Evolutionary conservation across 208 protist species (phyloP), one percentile per base, ranked within the genome.

Genomic region (Trypanosoma brucei): DNA sequence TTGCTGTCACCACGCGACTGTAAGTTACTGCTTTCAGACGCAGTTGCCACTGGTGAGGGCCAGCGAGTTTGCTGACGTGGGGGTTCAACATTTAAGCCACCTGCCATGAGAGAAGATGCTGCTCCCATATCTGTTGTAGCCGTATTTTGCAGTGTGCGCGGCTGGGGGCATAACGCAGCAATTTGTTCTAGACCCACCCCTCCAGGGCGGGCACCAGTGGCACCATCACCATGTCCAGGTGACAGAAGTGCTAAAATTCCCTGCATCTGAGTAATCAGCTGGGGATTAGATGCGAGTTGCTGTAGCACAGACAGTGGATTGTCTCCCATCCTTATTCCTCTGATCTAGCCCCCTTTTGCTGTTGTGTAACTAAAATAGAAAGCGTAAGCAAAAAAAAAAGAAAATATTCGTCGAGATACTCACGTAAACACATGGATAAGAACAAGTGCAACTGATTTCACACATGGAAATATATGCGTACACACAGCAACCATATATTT

Each of bases 201-300:
- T 38, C 50, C 46, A 31, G 56, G 53, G 33, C 35, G 37, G 56
- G 35, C 30, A 50, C 38, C 14, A 31, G 13, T 36, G 45, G 8
- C 33, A 53, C 22, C 38, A 57, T 5, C 64, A 66, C 53, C 22
- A 55, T 35, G 7, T 49, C 31, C 38, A 42, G 57, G 22, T 50
- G 57, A 67, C 13, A 91, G 55, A 30, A 85, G 48, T 2, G 80
- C 62, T 6, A 91, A 70, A 33, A 91, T 56, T 56, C 63, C 71
- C 63, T 91, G 84, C 60, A 91, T 69, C 46, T 86, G 76, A 30
- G 60, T 68, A 46, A 91, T 53, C 53, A 87, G 75, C 50, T 91
- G 71, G 31, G 84, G 84, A 52, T 91, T 84, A 6, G 69, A 65
- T 2, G 79, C 63, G 9, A 91, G 72, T 63, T 91, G 81, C 62